These are phyloP conservation scores for Phialophora tarda DNA, from an alignment of 2,329 filamentous ascomycete genomes.

Conservation along the genomic window DNA sequence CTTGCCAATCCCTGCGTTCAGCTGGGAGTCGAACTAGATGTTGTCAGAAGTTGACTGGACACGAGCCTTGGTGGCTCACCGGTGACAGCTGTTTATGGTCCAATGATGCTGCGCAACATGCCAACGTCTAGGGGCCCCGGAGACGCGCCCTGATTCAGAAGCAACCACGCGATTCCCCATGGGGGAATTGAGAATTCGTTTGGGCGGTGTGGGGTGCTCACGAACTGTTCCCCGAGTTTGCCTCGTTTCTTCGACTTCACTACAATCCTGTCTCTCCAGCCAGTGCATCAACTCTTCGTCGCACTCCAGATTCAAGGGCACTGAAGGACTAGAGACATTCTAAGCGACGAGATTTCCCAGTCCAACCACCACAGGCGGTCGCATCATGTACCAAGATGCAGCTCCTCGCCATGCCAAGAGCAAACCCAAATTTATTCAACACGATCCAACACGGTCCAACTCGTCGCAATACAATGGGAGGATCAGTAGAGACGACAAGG, in stretches of 20 bases:
- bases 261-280: background rate
- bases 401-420: background rate
- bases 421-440: background rate
- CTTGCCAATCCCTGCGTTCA: too few species aligned
- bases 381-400: background rate
- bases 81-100: too few species aligned
- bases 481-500: background rate
- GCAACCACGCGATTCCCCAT: background rate
- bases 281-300: background rate
- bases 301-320: background rate
- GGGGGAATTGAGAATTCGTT: background rate
- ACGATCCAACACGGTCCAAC: background rate
- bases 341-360: background rate
- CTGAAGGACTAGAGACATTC: background rate
- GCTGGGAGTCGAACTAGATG: too few species aligned
- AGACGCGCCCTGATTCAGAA: background rate
- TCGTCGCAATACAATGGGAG: background rate
- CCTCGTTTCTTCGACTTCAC: background rate
- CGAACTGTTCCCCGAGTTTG: background rate
- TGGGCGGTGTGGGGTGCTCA: background rate
- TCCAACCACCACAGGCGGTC: background rate
- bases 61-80: too few species aligned
- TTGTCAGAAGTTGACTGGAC: too few species aligned
- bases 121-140: too few species aligned
- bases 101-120: too few species aligned